Percentiles rank a stretch among this genome's conserved stretches.
Evolutionary conservation across 1,284 basidiomycete genomes (phyloP).

Genomic region (Xanthoconium separans): DNA sequence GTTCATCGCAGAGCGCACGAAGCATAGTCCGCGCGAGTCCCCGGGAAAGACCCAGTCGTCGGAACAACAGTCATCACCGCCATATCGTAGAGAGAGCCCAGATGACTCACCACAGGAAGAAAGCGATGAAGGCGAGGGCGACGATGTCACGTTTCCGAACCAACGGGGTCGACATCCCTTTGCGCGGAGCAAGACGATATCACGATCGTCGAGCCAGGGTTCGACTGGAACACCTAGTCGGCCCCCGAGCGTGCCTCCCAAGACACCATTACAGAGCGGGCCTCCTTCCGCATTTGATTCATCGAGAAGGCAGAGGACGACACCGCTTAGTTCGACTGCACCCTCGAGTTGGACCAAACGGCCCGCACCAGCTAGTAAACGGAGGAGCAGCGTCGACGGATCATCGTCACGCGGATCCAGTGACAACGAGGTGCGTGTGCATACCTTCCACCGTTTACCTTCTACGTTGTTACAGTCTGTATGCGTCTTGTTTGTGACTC

Average conservation of each 20-base stretch:
- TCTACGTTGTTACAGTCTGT: neutral
- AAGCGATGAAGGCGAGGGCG: conserved; percentile 25
- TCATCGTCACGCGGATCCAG: conserved; percentile 45
- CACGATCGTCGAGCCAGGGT: conserved; percentile 59
- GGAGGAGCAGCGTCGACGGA: conserved; percentile 72
- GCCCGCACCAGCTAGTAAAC: conserved; percentile 57
- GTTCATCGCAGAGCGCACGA: conserved; percentile 65
- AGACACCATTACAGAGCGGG: conserved; percentile 43
- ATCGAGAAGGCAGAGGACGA: conserved; percentile 60
- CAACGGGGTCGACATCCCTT: conserved; percentile 36
- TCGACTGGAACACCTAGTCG: conserved; percentile 48
- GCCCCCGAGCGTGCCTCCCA: conserved; percentile 46
- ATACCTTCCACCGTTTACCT: conserved; percentile 15
- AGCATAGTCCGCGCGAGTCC: conserved; percentile 43
- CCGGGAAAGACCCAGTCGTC: conserved; percentile 31
- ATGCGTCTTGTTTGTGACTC: conserved; percentile 6
- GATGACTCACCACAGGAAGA: conserved; percentile 34
- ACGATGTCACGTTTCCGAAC: conserved; percentile 32
- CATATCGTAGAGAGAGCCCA: conserved; percentile 22
- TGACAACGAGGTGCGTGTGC: conserved; percentile 62
- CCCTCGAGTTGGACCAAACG: conserved; percentile 74
- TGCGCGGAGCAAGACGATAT: conserved; percentile 21
- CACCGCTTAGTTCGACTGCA: conserved; percentile 52
- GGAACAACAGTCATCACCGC: conserved; percentile 23
- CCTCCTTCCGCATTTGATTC: conserved; percentile 58